Evolutionary conservation across 2,329 filamentous ascomycete genomes (phyloP), one percentile per base, ranked within the genome.

Genomic region (Pseudogymnoascus sp.): DNA sequence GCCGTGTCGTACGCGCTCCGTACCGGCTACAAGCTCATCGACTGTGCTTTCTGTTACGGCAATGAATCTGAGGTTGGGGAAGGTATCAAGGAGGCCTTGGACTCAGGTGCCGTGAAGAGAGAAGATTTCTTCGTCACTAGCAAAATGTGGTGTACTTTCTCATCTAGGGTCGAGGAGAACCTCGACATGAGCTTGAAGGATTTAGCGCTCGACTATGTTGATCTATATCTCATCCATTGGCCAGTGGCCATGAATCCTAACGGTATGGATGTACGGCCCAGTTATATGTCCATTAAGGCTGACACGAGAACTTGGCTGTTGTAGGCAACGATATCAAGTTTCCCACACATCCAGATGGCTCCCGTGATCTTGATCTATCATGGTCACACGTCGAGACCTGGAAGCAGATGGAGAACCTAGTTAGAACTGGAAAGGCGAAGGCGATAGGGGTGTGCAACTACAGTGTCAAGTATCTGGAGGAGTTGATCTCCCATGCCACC

Each of bases 201-300:
- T 63, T 77, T 95, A 28, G 87, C 88, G 1, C 77, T 93, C 57
- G 87, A 91, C 66, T 93, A 94, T 71, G 81, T 95, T 8, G 90
- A 95, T 72, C 77, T 93, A 61, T 90, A 83, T 71, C 80, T 95
- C 33, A 82, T 95, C 77, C 90, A 96, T 77, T 94, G 90, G 89
- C 88, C 89, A 2, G n/a, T n/a, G n/a, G n/a, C n/a, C n/a, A n/a
- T n/a, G n/a, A n/a, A n/a, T n/a, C n/a, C n/a, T n/a, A n/a, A n/a
- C n/a, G n/a, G n/a, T n/a, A n/a, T n/a, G n/a, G n/a, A n/a, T n/a
- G n/a, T n/a, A n/a, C n/a, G n/a, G n/a, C n/a, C n/a, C n/a, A n/a
- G n/a, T n/a, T n/a, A n/a, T n/a, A n/a, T n/a, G n/a, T n/a, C n/a
- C n/a, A n/a, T n/a, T n/a, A n/a, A n/a, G n/a, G n/a, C n/a, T n/a